Conservation (phyloP, 2,329 filamentous ascomycete genomes). For the Phymatotrichopsis omnivora region DNA sequence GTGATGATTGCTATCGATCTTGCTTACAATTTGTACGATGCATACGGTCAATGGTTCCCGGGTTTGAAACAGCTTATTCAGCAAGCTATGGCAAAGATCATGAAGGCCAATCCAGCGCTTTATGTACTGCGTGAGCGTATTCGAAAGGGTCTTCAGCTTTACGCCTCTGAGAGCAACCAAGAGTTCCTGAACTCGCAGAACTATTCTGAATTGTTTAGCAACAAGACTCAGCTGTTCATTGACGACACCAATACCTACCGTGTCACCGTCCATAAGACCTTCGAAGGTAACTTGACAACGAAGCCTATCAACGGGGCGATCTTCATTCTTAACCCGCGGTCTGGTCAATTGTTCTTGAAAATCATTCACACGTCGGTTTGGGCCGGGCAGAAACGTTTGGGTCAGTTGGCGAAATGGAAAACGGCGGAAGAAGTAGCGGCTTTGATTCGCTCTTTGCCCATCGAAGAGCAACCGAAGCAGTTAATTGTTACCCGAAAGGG, state of each 20-base stretch:
- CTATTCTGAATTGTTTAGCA: conserved; percentile 97
- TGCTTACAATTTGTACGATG: conserved; percentile 96
- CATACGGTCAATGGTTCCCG: conserved; percentile 97
- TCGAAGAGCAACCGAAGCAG: conserved; percentile 98
- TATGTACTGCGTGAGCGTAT: conserved; percentile 97
- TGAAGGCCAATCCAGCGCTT: conserved; percentile 96
- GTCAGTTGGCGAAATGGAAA: conserved; percentile 98
- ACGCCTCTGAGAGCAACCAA: conserved; percentile 96
- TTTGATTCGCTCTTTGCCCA: conserved; percentile 84
- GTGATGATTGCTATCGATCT: conserved; percentile 97
- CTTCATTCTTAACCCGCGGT: conserved; percentile 99
- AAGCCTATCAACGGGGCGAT: conserved; percentile 99
- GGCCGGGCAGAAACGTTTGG: conserved; percentile 98
- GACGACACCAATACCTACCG: conserved; percentile 99
- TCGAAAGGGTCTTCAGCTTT: conserved; percentile 92
- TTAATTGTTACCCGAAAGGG: conserved; percentile 97
- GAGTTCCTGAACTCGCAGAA: conserved; percentile 99
- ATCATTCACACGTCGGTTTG: conserved; percentile 99
- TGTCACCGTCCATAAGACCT: conserved; percentile 99
- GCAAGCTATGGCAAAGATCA: conserved; percentile 98
- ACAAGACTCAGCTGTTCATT: conserved; percentile 97
- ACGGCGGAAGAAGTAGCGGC: conserved; percentile 99
- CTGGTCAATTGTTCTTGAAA: conserved; percentile 94
- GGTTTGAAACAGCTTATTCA: conserved; percentile 91
- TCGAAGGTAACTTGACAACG: conserved; percentile 96